Evolutionary conservation across 2,329 filamentous ascomycete genomes (phyloP), one percentile per base, ranked within the genome.

Genomic region (Fusarium bulbicola): DNA sequence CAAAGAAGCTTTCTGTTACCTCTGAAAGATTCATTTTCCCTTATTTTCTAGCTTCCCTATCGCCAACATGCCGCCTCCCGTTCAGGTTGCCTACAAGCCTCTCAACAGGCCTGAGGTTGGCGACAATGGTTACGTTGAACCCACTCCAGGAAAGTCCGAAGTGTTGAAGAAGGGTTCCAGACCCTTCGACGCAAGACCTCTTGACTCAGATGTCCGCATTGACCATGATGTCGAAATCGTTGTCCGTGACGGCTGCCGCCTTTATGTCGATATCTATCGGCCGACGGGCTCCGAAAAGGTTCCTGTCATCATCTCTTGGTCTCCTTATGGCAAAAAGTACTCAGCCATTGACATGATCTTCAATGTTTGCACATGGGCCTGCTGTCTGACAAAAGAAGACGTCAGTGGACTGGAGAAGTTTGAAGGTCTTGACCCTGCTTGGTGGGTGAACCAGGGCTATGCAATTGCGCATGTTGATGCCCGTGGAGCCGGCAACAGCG

Each of bases 51-150:
- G 12, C n/a, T 20, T 14, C 12, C 24, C 21, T 20, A 7, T 13
- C 15, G 7, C 10, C 37, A 68, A 30, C 9, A 75, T 75, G 73
- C 73, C 73, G 2, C 58, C 72, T 43, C 73, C 73, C 14, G 70
- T 75, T 24, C 73, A 76, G 52, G 73, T 76, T n/a, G 73, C 73
- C 4, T 76, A 74, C 58, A 75, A 75, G 64, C 68, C 70, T 43
- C 63, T 76, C 39, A 72, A 66, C 46, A 68, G 72, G 40, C 73
- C 73, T 7, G 62, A 72, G 18, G 68, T 74, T 3, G 73, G 73
- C 18, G 64, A 70, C 42, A 75, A 75, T 21, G 73, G 73, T 6
- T 75, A 76, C 5, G 70, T 69, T 26, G 70, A 68, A 16, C 73
- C 70, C 40, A 50, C 53, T 7, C 37, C 60, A 21, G 73, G 73